These are phyloP conservation scores for Bipolaris sorokiniana DNA, from an alignment of 2,329 filamentous ascomycete species.

Conservation along the genomic window DNA sequence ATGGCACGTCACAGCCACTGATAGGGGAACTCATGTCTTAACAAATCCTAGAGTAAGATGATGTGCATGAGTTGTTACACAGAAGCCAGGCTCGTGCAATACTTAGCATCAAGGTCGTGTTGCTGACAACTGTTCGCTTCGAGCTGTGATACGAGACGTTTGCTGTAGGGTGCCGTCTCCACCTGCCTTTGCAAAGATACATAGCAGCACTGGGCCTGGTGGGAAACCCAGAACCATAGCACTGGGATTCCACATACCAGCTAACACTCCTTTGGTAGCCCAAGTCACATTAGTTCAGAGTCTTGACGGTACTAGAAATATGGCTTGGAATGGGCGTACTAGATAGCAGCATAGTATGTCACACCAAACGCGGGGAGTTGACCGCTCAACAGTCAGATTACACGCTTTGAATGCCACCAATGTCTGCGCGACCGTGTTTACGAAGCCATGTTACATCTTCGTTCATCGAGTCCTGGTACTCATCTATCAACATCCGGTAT, in stretches of 20 bases:
- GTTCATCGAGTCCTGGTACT: background rate
- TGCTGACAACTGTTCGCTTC: background rate
- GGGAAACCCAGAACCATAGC: background rate
- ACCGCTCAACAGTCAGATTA: background rate
- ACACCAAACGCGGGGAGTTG: background rate
- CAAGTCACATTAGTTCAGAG: background rate
- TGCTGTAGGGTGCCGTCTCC: background rate
- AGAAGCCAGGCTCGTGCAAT: background rate
- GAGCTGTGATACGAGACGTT: background rate
- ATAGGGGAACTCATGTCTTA: background rate
- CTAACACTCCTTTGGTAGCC: background rate
- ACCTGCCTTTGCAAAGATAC: background rate
- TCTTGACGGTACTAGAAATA: background rate
- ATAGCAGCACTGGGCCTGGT: background rate
- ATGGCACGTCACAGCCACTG: background rate
- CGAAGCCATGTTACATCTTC: background rate
- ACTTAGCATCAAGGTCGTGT: background rate
- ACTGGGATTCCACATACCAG: background rate
- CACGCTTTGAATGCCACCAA: conserved; percentile 1
- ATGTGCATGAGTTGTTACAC: background rate
- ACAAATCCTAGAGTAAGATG: background rate
- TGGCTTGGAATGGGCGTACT: background rate
- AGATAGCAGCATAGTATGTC: background rate
- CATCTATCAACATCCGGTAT: background rate
- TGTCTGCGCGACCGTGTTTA: conserved; percentile 1